A percentile compares a stretch with the other conserved stretches of the same genome.
Conservation (phyloP, 169 alveolate genomes). For the Eimeria nieschulzi region DNA sequence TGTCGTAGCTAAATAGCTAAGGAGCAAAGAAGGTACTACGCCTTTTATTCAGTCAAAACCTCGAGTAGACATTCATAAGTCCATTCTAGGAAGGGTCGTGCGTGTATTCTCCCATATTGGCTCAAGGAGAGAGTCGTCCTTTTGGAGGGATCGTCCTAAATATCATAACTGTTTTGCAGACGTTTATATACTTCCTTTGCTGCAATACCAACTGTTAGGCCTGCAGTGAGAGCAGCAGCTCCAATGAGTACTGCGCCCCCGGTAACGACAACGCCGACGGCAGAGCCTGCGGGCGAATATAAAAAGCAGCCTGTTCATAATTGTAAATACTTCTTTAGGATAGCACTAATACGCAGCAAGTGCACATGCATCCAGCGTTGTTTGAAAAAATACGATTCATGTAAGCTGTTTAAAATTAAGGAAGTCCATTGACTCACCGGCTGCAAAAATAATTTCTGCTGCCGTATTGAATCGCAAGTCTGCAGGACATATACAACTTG, state of each 20-base stretch:
- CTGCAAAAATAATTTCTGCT: background rate
- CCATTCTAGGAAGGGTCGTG: too few relatives aligned
- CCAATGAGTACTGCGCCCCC: slow-evolving; percentile 1
- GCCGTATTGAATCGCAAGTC: background rate
- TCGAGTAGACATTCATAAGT: too few relatives aligned
- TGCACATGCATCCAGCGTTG: too few relatives aligned
- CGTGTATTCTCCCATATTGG: too few relatives aligned
- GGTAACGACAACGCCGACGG: background rate
- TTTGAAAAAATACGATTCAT: background rate
- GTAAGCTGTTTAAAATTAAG: background rate
- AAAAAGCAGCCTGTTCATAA: too few relatives aligned
- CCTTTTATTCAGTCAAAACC: too few relatives aligned
- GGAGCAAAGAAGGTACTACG: too few relatives aligned
- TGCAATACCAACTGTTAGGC: slow-evolving; percentile 7
- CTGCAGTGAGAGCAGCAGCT: background rate
- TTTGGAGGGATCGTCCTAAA: background rate
- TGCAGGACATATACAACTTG: background rate
- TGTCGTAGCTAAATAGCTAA: too few relatives aligned
- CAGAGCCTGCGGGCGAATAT: background rate
- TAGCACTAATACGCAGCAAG: too few relatives aligned
- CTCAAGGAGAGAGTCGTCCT: background rate
- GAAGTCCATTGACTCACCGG: background rate
- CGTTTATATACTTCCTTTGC: background rate
- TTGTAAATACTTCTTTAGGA: too few relatives aligned
- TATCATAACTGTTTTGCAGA: background rate